Percentiles rank a stretch among this genome's conserved stretches.
Conservation (phyloP, 2,329 filamentous ascomycete species). For the Claviceps monticola region DNA sequence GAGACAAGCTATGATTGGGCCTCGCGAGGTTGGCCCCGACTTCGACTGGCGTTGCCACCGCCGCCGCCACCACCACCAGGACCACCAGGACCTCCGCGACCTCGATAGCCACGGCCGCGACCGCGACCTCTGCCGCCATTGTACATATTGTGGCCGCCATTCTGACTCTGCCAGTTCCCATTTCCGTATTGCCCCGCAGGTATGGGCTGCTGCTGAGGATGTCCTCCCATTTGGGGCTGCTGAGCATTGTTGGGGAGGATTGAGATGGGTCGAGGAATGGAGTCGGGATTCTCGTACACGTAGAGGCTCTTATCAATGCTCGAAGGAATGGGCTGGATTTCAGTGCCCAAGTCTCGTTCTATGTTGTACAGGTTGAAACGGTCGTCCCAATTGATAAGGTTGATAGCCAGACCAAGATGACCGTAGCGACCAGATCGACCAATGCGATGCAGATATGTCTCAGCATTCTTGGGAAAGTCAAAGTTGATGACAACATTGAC, state of each 20-base stretch:
- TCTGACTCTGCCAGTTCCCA: conserved; percentile 32
- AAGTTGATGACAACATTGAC: conserved; percentile 99
- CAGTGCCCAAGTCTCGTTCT: conserved; percentile 89
- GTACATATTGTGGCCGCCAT: conserved; percentile 23
- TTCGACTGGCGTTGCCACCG: conserved; percentile 17
- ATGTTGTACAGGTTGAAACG: conserved; percentile 98
- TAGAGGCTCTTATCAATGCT: conserved; percentile 97
- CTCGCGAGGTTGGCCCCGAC: conserved; percentile 23
- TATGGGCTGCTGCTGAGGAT: conserved; percentile 7
- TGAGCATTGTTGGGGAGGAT: conserved; percentile 26
- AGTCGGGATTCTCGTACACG: conserved; percentile 93
- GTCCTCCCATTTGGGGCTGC: conserved; percentile 16
- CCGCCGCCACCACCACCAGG: conserved; percentile 9
- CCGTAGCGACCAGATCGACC: conserved; percentile 95
- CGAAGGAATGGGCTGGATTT: conserved; percentile 90
- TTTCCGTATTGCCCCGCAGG: conserved; percentile 21
- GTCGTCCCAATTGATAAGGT: conserved; percentile 99
- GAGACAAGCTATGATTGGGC: conserved; percentile 19
- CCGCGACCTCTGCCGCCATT: conserved; percentile 20
- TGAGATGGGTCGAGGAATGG: conserved; percentile 69
- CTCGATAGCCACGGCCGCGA: conserved; percentile 25
- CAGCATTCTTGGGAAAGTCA: conserved; percentile 97
- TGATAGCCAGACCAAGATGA: conserved; percentile 93
- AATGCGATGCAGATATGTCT: conserved; percentile 96
- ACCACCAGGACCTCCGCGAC: conserved; percentile 17